A percentile compares a stretch with the other conserved stretches of the same genome.
Evolutionary conservation across 345 rosid species (phyloP).

Genomic region (Murraya paniculata): DNA sequence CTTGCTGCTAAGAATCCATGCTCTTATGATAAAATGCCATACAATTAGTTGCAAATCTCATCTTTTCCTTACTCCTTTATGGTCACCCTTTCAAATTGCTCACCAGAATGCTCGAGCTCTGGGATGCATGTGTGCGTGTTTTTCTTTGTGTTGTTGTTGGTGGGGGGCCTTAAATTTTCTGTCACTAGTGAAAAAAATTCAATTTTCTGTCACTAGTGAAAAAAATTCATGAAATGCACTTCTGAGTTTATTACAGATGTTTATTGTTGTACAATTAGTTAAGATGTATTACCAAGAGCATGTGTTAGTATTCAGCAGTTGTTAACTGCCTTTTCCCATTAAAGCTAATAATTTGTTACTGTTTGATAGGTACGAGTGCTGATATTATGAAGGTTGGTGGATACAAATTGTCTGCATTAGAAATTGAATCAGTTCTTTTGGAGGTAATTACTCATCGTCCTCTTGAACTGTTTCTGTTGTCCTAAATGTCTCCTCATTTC

Average conservation of each 20-base stretch:
- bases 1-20: neutral
- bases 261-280: neutral
- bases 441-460: slow-evolving; percentile 47
- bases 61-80: neutral
- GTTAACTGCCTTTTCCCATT: neutral
- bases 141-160: neutral
- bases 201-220: neutral
- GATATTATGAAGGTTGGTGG: slow-evolving; percentile 99
- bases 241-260: neutral
- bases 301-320: neutral
- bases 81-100: neutral
- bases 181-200: neutral
- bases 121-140: neutral
- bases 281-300: neutral
- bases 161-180: neutral
- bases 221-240: neutral
- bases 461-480: neutral
- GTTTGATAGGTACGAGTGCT: slow-evolving; percentile 70
- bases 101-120: neutral
- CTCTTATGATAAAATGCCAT: neutral
- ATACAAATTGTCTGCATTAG: slow-evolving; percentile 91
- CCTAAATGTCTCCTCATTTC: neutral
- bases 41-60: neutral
- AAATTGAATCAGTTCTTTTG: slow-evolving; percentile 84
- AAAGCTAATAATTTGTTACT: neutral